These are phyloP conservation scores for Tolypocladium album DNA, from an alignment of 2,329 filamentous ascomycete genomes.

Conservation along the genomic window DNA sequence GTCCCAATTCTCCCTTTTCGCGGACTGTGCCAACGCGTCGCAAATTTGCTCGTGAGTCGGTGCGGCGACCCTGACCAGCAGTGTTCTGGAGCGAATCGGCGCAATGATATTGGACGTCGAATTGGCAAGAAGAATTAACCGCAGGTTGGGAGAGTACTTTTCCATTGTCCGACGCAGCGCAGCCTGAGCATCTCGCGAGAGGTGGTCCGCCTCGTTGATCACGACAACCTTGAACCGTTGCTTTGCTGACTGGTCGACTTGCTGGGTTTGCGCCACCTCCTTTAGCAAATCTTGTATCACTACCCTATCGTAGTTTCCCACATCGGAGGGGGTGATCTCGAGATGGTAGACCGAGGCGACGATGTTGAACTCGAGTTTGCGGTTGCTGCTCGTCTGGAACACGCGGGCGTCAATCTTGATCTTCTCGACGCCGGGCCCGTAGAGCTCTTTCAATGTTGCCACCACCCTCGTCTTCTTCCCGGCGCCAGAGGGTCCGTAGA, in stretches of 20 bases:
- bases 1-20: slow-evolving; percentile 78
- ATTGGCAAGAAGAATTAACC: slow-evolving; percentile 86
- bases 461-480: slow-evolving; percentile 98
- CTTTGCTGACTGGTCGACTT: slow-evolving; percentile 85
- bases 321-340: slow-evolving; percentile 94
- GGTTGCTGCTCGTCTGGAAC: slow-evolving; percentile 90
- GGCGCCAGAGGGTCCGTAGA: slow-evolving; percentile 92
- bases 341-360: slow-evolving; percentile 95
- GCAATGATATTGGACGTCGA: slow-evolving; percentile 98
- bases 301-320: slow-evolving; percentile 91
- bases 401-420: slow-evolving; percentile 98
- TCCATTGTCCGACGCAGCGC: slow-evolving; percentile 95
- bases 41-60: slow-evolving; percentile 81
- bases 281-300: slow-evolving; percentile 94
- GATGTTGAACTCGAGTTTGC: slow-evolving; percentile 99
- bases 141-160: slow-evolving; percentile 93
- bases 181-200: slow-evolving; percentile 89
- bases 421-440: slow-evolving; percentile 95
- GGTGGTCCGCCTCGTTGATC: slow-evolving; percentile 95
- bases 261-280: slow-evolving; percentile 96
- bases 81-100: slow-evolving; percentile 85
- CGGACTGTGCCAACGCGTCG: slow-evolving; percentile 56
- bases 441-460: slow-evolving; percentile 88
- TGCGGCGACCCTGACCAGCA: slow-evolving; percentile 85
- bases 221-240: slow-evolving; percentile 98